Base-by-base conservation (phyloP, 257 asterid genomes). In the Rehmannia glutinosa region DNA sequence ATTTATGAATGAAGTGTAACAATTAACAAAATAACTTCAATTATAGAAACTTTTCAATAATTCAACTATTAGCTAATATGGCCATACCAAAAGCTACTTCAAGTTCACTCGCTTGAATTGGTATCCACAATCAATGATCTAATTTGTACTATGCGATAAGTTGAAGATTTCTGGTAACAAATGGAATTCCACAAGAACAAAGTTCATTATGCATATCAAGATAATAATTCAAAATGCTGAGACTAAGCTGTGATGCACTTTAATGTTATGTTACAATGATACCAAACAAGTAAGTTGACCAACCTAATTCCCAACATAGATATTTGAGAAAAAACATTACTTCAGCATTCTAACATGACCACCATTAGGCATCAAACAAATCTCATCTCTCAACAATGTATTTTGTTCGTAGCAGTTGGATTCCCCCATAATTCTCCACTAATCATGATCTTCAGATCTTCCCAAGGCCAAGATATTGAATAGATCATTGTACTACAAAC, bases 1-100 rank as follows among this genome's bases (percentile, higher is more conserved):
- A n/a, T n/a, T n/a, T n/a, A 28, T 33, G 25, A 70, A 54, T 53
- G 69, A 56, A 42, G 49, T 10, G n/a, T n/a, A n/a, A n/a, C n/a
- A n/a, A n/a, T n/a, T n/a, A n/a, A n/a, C n/a, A n/a, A n/a, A n/a
- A n/a, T n/a, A n/a, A n/a, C n/a, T n/a, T n/a, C n/a, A n/a, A n/a
- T n/a, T n/a, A n/a, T n/a, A n/a, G n/a, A n/a, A n/a, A n/a, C n/a
- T n/a, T n/a, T n/a, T n/a, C n/a, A n/a, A n/a, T n/a, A n/a, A n/a
- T n/a, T 28, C 33, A 28, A 28, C 33, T 28, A 5, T 28, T 28
- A 28, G 5, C 33, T 28, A 28, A 28, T 28, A 28, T 28, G 5
- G 5, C 5, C 33, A 28, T 2, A 28, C 33, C 33, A 28, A 28
- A n/a, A 28, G 33, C 33, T 28, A 28, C 33, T 28, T 2, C 33